Conservation (phyloP, 805 yeast species). For the Pichia cabralensis region DNA sequence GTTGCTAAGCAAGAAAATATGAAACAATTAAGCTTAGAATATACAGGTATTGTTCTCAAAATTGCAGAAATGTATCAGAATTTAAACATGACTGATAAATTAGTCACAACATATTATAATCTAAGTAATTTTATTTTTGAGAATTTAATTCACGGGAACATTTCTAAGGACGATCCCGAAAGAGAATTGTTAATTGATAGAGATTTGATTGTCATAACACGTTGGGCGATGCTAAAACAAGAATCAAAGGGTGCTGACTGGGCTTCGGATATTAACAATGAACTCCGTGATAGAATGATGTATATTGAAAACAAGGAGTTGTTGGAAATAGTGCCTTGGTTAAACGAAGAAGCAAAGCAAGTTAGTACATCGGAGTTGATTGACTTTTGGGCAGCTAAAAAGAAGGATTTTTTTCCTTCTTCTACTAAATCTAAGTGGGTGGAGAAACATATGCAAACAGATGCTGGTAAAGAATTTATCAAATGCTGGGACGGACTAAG, state of each 20-base stretch:
- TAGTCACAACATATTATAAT: constrained; percentile 42
- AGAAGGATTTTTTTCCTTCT: neutral
- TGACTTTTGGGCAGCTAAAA: constrained; percentile 9
- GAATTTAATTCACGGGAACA: constrained; percentile 18
- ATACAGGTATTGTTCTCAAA: constrained; percentile 84
- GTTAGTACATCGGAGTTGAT: constrained; percentile 14
- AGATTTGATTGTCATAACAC: constrained; percentile 20
- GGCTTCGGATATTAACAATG: constrained; percentile 10
- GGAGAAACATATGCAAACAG: constrained; percentile 13
- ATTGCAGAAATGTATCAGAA: constrained; percentile 81
- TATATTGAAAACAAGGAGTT: constrained; percentile 18
- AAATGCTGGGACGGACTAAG: constrained; percentile 20
- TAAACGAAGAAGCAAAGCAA: neutral
- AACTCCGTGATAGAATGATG: constrained; percentile 19
- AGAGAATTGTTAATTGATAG: constrained; percentile 21
- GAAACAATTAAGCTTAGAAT: constrained; percentile 60
- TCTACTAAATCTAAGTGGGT: constrained; percentile 14
- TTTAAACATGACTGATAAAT: constrained; percentile 50
- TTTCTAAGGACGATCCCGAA: constrained; percentile 10
- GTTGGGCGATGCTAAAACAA: constrained; percentile 18
- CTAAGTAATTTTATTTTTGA: constrained; percentile 20
- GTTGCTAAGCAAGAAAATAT: constrained; percentile 46
- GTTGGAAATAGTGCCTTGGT: constrained; percentile 9
- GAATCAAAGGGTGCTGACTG: constrained; percentile 4
- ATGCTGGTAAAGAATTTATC: constrained; percentile 13